Percentiles rank a stretch among this genome's conserved stretches.
phyloP scores from a whole-genome alignment of 176 grass and related monocot species.

The Carex parvula region DNA sequence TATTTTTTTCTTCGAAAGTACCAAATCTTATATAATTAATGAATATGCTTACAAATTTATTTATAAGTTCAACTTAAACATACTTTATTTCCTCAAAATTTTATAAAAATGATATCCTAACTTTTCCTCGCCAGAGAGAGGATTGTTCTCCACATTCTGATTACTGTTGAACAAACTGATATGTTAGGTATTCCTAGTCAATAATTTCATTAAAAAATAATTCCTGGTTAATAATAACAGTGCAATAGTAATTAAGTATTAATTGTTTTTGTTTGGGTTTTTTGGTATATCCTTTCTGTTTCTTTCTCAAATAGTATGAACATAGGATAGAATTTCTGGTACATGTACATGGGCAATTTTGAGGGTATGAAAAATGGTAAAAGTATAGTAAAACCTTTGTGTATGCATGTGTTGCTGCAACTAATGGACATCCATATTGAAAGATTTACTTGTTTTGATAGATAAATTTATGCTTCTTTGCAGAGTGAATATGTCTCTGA shows the following conservation, averaged over 20 bases:
- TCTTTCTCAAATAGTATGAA: slow-evolving; percentile 15
- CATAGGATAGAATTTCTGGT: background rate
- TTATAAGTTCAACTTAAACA: background rate
- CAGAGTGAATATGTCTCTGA: slow-evolving; percentile 98
- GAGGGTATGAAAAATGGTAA: background rate
- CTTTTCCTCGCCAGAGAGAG: background rate
- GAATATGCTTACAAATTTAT: background rate
- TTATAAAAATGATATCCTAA: background rate
- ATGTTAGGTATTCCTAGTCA: background rate
- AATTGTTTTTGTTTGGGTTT: background rate
- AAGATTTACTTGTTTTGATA: background rate
- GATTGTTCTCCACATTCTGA: background rate
- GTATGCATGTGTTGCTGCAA: background rate
- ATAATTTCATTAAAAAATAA: background rate
- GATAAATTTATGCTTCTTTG: slow-evolving; percentile 8
- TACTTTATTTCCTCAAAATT: background rate
- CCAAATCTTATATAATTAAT: background rate
- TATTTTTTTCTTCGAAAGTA: background rate
- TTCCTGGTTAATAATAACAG: background rate
- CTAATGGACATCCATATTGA: background rate
- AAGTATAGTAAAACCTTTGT: background rate
- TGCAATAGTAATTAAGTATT: background rate
- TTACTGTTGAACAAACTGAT: background rate
- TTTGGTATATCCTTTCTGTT: background rate
- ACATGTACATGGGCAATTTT: background rate